Evolutionary conservation across 2,329 filamentous ascomycete species (phyloP).

Genomic region (Aspergillus proliferans): DNA sequence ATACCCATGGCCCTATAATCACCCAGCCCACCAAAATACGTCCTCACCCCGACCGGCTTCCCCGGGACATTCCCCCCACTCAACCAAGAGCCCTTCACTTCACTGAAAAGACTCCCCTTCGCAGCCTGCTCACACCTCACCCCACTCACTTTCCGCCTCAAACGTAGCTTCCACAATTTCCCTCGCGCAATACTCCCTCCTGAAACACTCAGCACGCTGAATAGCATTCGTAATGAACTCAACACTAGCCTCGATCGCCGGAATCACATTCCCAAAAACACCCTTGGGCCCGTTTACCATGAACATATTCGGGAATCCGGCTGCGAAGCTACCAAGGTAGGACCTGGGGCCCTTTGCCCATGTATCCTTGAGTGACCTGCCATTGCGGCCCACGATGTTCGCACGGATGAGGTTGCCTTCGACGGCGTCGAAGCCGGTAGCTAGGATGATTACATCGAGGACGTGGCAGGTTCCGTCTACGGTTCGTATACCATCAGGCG

Average conservation of each 20-base stretch:
- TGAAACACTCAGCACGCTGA: too few species aligned
- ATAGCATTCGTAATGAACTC: neutral
- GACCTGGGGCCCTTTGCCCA: slow-evolving; percentile 6
- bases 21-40: too few species aligned
- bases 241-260: neutral
- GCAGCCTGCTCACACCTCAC: too few species aligned
- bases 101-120: too few species aligned
- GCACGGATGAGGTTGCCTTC: slow-evolving; percentile 1
- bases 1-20: too few species aligned
- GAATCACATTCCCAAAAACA: neutral
- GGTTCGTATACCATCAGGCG: slow-evolving; percentile 6
- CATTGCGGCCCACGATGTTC: neutral
- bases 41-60: too few species aligned
- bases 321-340: slow-evolving; percentile 5
- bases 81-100: too few species aligned
- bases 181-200: too few species aligned
- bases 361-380: slow-evolving; percentile 1
- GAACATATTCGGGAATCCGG: slow-evolving; percentile 9
- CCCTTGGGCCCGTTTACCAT: slow-evolving; percentile 9
- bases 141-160: too few species aligned
- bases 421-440: slow-evolving; percentile 9
- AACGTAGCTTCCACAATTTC: too few species aligned
- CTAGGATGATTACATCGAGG: slow-evolving; percentile 9
- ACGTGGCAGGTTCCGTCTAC: slow-evolving; percentile 1
- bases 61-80: too few species aligned